These are phyloP conservation scores for Mycena sanguinolenta DNA, from an alignment of 768 basidiomycete species.

Conservation along the genomic window DNA sequence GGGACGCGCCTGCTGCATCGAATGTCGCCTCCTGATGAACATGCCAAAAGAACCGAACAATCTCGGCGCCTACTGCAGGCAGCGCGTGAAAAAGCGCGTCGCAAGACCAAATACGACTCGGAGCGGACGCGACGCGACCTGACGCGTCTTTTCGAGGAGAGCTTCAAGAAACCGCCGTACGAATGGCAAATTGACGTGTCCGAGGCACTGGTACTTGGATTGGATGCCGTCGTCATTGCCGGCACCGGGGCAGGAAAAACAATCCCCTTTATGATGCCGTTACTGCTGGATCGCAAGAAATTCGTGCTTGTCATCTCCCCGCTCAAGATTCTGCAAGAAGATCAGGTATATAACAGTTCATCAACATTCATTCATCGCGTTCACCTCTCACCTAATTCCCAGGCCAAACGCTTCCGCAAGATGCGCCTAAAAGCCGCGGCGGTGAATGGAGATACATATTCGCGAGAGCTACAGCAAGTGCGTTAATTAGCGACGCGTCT, in stretches of 20 bases:
- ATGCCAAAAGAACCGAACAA: conserved; percentile 4
- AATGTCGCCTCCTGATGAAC: conserved; percentile 14
- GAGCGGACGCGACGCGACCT: conserved; percentile 32
- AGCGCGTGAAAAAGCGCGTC: conserved; percentile 32
- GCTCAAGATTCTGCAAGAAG: conserved; percentile 51
- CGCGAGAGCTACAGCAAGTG: conserved; percentile 40
- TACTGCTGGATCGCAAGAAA: conserved; percentile 42
- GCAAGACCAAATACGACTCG: conserved; percentile 31
- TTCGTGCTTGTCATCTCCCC: conserved; percentile 51
- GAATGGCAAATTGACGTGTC: conserved; percentile 56
- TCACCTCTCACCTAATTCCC: conserved; percentile 16
- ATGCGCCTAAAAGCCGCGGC: conserved; percentile 47
- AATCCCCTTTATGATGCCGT: conserved; percentile 51
- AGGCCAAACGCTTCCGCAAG: conserved; percentile 44
- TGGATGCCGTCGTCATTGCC: conserved; percentile 52
- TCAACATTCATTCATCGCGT: neutral
- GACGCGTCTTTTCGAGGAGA: conserved; percentile 29
- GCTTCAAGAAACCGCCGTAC: conserved; percentile 41
- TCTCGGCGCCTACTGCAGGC: conserved; percentile 10
- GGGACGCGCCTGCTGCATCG: conserved; percentile 13
- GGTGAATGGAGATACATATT: conserved; percentile 54
- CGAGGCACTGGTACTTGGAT: conserved; percentile 49
- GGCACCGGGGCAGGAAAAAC: too few species aligned
- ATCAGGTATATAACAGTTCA: conserved; percentile 45
- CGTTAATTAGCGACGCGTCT: conserved; percentile 23